Percentiles rank a stretch among this genome's conserved stretches.
Conservation (phyloP, 2,329 filamentous ascomycete species). For the Fusarium hostae region DNA sequence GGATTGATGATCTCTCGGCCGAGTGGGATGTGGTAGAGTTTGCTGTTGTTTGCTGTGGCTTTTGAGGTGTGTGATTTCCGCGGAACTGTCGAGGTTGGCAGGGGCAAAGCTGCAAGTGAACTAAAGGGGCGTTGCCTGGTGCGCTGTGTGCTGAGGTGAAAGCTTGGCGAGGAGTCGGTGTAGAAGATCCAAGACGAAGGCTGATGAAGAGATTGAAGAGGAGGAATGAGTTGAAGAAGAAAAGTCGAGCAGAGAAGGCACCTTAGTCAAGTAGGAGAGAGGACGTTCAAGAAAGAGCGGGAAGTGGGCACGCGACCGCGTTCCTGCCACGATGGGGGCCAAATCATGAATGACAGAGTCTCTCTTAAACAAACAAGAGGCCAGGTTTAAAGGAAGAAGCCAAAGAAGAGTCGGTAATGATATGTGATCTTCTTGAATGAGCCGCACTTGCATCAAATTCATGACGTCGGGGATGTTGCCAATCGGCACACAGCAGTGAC, state of each 20-base stretch:
- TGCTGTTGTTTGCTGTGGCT: not conserved
- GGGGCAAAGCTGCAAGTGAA: not conserved
- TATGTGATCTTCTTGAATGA: not conserved
- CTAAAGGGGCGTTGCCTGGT: not conserved
- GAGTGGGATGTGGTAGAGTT: not conserved
- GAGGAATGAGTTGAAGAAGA: not conserved
- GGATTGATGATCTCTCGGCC: not conserved
- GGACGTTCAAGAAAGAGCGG: not conserved
- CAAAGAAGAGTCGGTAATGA: conserved; percentile 8
- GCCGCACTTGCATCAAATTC: conserved; percentile 10
- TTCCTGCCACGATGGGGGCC: not conserved
- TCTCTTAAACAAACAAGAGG: not conserved
- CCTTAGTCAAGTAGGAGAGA: not conserved
- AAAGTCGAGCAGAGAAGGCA: not conserved
- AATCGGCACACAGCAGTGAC: conserved; percentile 33
- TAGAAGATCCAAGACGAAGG: not conserved
- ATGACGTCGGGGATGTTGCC: not conserved
- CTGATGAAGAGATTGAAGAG: not conserved
- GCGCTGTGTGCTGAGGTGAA: not conserved
- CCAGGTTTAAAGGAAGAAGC: too few species aligned
- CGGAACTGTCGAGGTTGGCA: not conserved
- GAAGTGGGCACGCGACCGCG: conserved; percentile 21
- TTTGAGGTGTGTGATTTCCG: not conserved
- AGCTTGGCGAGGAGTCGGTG: not conserved
- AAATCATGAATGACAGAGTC: not conserved